Evolutionary conservation across 352 stramenopile species (phyloP), one percentile per base, ranked within the genome.

Genomic region (Lagenidium sp.): DNA sequence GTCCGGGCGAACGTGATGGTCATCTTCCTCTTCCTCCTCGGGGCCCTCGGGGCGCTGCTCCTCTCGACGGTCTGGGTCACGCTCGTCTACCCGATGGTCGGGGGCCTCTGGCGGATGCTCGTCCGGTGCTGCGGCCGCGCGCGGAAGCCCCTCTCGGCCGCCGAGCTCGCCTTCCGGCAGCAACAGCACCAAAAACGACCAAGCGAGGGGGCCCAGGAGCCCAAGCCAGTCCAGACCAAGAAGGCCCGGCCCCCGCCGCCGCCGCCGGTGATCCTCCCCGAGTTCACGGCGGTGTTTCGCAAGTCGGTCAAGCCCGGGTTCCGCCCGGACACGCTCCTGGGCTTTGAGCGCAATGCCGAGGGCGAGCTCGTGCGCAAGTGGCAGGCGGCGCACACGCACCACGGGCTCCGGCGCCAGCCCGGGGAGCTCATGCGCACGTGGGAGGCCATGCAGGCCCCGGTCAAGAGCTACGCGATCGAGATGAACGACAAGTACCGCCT

Each of bases 401-500:
- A 57, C 23, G 19, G 30, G 10, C 13, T 19, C 7, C 12, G 20
- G 25, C 26, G 47, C 32, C n/a, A 22, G 3, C 30, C 23, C 3
- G 63, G 63, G 4, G 55, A 80, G 2, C 61, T 13, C 0, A 79
- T 79, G 57, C 58, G 73, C 18, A 82, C 70, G 40, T 86, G 70
- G 68, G 70, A 86, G 41, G 74, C 68, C 1, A 74, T 81, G 58
- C 60, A 76, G 24, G 68, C 66, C 1, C 68, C 66, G 0, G 63
- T 82, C 16, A 81, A 68, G 36, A 72, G 64, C 26, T 83, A 82
- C 39, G 62, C 67, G 18, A 85, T 85, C 35, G 69, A 82, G 41
- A 51, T 45, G 2, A 83, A 85, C 36, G 40, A 60, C 4, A 85
- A 77, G 43, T 82, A 85, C 32, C 37, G 36, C 4, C 51, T 67